Evolutionary conservation across 371 early-diverging fungal genomes (phyloP).

Genomic region (Mucor velutinosus): DNA sequence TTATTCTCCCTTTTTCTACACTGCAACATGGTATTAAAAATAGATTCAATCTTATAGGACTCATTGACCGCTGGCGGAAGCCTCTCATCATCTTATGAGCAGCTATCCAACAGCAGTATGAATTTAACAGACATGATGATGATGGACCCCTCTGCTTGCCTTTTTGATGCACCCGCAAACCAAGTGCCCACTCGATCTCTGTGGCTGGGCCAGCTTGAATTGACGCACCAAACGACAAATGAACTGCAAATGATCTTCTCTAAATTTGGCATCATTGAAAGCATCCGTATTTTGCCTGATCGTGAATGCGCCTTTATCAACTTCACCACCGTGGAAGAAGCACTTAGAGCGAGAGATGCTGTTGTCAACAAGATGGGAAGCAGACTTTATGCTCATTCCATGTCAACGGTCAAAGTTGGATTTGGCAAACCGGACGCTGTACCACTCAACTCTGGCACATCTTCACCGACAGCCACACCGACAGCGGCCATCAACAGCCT

Average conservation of each 20-base stretch:
- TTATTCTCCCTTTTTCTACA: background rate
- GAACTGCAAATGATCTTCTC: slow-evolving; percentile 82
- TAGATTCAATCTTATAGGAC: slow-evolving; percentile 5
- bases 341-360: slow-evolving; percentile 75
- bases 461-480: slow-evolving; percentile 5
- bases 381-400: slow-evolving; percentile 50
- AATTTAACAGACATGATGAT: background rate
- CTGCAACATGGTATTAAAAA: background rate
- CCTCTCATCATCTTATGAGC: slow-evolving; percentile 7
- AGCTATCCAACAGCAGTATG: background rate
- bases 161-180: background rate
- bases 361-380: slow-evolving; percentile 70
- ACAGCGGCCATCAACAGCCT: background rate
- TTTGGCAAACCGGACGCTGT: slow-evolving; percentile 86
- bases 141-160: background rate
- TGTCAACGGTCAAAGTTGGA: slow-evolving; percentile 77
- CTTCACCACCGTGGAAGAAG: slow-evolving; percentile 58
- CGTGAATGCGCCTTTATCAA: slow-evolving; percentile 56
- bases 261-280: slow-evolving; percentile 91
- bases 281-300: slow-evolving; percentile 85
- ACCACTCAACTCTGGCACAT: slow-evolving; percentile 7
- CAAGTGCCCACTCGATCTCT: slow-evolving; percentile 55
- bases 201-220: slow-evolving; percentile 94
- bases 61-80: slow-evolving; percentile 7
- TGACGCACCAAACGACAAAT: slow-evolving; percentile 63